Percentiles rank a stretch among this genome's conserved stretches.
Evolutionary conservation across 768 basidiomycete species (phyloP).

Genomic region (Fomitopsis pulvina): DNA sequence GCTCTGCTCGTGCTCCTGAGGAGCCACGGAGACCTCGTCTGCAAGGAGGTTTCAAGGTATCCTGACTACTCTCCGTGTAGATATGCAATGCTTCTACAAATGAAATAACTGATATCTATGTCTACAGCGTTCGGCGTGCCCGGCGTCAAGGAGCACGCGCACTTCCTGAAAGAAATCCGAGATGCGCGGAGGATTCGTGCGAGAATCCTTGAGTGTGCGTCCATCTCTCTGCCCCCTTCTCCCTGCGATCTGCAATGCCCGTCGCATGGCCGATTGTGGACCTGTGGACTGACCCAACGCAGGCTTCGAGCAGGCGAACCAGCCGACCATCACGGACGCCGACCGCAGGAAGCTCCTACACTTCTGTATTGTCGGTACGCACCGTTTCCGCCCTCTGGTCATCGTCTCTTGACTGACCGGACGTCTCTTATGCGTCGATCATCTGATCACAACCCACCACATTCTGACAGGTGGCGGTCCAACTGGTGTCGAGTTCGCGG

Average conservation of each 20-base stretch:
- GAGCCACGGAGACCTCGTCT: too few species aligned
- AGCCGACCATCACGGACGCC: constrained; percentile 68
- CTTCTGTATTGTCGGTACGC: constrained; percentile 79
- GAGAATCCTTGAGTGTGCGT: constrained; percentile 66
- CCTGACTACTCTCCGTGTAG: too few species aligned
- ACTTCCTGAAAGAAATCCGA: constrained; percentile 76
- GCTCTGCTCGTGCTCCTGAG: too few species aligned
- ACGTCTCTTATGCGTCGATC: too few species aligned
- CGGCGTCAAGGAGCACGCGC: constrained; percentile 74
- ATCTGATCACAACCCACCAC: background rate
- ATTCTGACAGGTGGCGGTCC: constrained; percentile 55
- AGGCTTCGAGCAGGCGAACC: constrained; percentile 84
- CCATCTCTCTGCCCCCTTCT: background rate
- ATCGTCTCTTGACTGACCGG: background rate
- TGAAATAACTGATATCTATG: too few species aligned
- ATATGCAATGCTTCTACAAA: background rate
- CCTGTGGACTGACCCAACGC: background rate
- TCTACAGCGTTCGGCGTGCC: constrained; percentile 58
- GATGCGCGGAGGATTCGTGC: constrained; percentile 68
- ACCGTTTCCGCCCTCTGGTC: background rate
- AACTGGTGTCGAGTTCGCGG: constrained; percentile 79
- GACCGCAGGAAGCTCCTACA: constrained; percentile 73
- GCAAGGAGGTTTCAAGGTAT: too few species aligned
- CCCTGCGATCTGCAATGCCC: background rate
- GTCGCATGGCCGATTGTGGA: too few species aligned